Evolutionary conservation across 352 stramenopile species (phyloP), one percentile per base, ranked within the genome.

Genomic region (Phytophthora fragariae): DNA sequence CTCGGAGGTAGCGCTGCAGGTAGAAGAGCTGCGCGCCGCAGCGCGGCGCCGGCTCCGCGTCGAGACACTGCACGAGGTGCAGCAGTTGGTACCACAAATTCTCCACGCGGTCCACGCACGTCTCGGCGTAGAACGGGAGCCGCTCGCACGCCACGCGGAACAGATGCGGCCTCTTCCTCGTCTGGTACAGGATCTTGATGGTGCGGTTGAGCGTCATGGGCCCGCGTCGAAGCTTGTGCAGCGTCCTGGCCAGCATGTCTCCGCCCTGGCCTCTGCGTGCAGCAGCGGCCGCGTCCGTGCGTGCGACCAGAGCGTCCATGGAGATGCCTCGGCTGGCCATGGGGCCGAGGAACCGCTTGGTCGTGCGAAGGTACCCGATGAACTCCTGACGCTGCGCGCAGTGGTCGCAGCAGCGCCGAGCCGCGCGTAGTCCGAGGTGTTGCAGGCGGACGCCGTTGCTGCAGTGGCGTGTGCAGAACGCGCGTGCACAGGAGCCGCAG

Each of bases 111-210:
- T 94, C 88, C 24, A 94, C 80, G 47, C 77, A 87, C 67, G 88
- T 90, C 57, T 94, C 88, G 5, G 87, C 81, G 64, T 93, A 93
- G 52, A 83, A 92, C 35, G 88, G 85, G 41, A 94, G 77, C 3
- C 85, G 81, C 63, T 92, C 85, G 59, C 83, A 92, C 2, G 83
- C 80, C 6, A 85, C 77, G 27, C 79, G 83, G 69, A 94, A 94
- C 35, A 93, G 55, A 35, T 90, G 77, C 31, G 85, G 84, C 65
- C 89, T 92, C 60, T 85, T 84, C 1, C 83, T 71, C 14, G 85
- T 94, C 72, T 93, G 88, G 69, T 93, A 94, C 65, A 94, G 49
- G 56, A 93, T 91, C 76, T 93, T 93, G 65, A 94, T 83, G 0
- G 85, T 92, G 52, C 85, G 85, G 57, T 90, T 90, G n/a, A 94